phyloP scores from a whole-genome alignment of 345 rosid genomes.

The Excoecaria agallocha region DNA sequence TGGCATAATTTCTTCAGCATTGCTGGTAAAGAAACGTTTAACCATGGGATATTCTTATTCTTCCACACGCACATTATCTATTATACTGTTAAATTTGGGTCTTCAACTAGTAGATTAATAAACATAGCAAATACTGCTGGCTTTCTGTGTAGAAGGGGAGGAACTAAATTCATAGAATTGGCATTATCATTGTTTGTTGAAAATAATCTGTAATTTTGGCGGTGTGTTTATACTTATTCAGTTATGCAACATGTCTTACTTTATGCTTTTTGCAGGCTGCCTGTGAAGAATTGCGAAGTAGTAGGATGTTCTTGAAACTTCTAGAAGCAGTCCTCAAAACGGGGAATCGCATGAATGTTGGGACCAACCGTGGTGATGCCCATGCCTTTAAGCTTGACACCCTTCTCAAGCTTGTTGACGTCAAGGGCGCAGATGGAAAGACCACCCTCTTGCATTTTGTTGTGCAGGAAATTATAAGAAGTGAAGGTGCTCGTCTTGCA shows the following conservation, averaged over 20 bases:
- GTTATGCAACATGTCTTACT: not conserved
- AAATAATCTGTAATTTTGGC: not conserved
- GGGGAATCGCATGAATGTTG: constrained; percentile 98
- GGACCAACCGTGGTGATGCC: constrained; percentile 97
- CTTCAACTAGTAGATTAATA: not conserved
- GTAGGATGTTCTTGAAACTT: constrained; percentile 91
- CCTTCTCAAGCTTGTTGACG: constrained; percentile 88
- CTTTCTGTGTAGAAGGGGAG: not conserved
- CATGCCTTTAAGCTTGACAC: constrained; percentile 98
- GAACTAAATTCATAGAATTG: not conserved
- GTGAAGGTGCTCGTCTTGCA: constrained; percentile 85
- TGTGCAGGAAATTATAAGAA: constrained; percentile 90
- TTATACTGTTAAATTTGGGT: not conserved
- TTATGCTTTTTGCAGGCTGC: constrained; percentile 56
- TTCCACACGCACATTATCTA: not conserved
- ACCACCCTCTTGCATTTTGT: constrained; percentile 96
- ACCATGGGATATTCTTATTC: not conserved
- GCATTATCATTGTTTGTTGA: not conserved
- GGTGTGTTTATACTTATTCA: not conserved
- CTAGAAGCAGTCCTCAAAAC: constrained; percentile 96
- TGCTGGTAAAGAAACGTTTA: not conserved
- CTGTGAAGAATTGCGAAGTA: constrained; percentile 86
- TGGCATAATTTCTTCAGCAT: not conserved
- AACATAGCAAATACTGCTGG: not conserved
- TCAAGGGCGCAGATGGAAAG: constrained; percentile 95